These are phyloP conservation scores for Malassezia dermatis DNA, from an alignment of 1,284 basidiomycete genomes.

Conservation along the genomic window DNA sequence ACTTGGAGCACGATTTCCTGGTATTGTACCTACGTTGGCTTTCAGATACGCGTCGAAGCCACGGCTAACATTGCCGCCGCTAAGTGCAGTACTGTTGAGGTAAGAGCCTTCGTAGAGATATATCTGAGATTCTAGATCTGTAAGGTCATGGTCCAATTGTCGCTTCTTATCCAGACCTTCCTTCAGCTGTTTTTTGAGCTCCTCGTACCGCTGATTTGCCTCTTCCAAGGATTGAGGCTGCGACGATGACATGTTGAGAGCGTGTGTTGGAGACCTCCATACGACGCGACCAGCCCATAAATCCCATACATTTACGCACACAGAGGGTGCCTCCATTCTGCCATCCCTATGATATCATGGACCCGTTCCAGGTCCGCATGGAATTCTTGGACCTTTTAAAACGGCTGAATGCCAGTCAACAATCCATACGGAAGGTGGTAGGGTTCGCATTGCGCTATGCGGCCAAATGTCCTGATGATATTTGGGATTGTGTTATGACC, in stretches of 20 bases:
- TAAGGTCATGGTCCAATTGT: slow-evolving; percentile 31
- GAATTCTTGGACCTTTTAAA: slow-evolving; percentile 41
- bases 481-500: slow-evolving; percentile 88
- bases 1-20: background rate
- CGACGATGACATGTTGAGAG: slow-evolving; percentile 4
- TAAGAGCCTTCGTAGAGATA: slow-evolving; percentile 46
- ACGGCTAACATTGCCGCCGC: slow-evolving; percentile 47
- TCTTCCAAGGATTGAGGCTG: slow-evolving; percentile 26
- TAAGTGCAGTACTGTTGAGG: slow-evolving; percentile 32
- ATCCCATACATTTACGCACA: background rate
- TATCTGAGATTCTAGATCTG: slow-evolving; percentile 45
- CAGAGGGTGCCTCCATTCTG: background rate
- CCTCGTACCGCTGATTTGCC: slow-evolving; percentile 33
- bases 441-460: slow-evolving; percentile 77
- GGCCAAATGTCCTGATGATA: slow-evolving; percentile 64
- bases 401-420: slow-evolving; percentile 55
- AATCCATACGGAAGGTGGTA: slow-evolving; percentile 80
- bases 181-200: slow-evolving; percentile 26
- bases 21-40: slow-evolving; percentile 5
- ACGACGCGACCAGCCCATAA: background rate
- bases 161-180: slow-evolving; percentile 34
- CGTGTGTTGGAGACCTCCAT: background rate
- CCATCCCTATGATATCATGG: slow-evolving; percentile 19
- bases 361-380: slow-evolving; percentile 44
- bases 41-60: slow-evolving; percentile 45